Evolutionary conservation across 2,329 filamentous ascomycete species (phyloP).

Genomic region (Curvularia hawaiiensis): DNA sequence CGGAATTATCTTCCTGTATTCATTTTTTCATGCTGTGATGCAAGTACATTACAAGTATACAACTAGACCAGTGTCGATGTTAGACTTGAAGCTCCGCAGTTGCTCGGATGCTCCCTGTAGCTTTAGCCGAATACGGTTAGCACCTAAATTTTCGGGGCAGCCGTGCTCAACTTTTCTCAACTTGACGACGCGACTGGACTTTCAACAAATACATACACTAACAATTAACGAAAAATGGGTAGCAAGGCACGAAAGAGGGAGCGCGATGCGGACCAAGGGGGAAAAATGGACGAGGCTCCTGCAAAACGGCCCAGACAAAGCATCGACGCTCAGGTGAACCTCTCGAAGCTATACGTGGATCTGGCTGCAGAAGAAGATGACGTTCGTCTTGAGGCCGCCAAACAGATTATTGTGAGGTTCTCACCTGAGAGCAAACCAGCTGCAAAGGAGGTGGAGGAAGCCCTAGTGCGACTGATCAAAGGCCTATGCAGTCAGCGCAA

Average conservation of each 20-base stretch:
- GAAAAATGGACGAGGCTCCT: constrained; percentile 26
- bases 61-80: not conserved
- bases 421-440: constrained; percentile 46
- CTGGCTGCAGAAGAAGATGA: constrained; percentile 54
- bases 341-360: constrained; percentile 54
- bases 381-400: constrained; percentile 52
- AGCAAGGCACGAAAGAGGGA: constrained; percentile 37
- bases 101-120: not conserved
- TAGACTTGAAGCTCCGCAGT: not conserved
- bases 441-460: constrained; percentile 47
- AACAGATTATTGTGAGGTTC: constrained; percentile 51
- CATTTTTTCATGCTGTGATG: not conserved
- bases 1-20: not conserved
- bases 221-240: constrained; percentile 25
- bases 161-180: constrained; percentile 15
- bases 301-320: constrained; percentile 44
- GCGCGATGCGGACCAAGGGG: constrained; percentile 27
- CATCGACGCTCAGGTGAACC: constrained; percentile 48
- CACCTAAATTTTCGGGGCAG: constrained; percentile 14
- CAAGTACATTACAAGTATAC: not conserved
- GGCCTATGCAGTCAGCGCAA: constrained; percentile 91
- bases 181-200: constrained; percentile 8
- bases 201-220: constrained; percentile 3
- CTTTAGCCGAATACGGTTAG: constrained; percentile 8
- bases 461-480: constrained; percentile 67